Evolutionary conservation across 2,329 filamentous ascomycete genomes (phyloP).

Genomic region (Sclerotinia spermophila): DNA sequence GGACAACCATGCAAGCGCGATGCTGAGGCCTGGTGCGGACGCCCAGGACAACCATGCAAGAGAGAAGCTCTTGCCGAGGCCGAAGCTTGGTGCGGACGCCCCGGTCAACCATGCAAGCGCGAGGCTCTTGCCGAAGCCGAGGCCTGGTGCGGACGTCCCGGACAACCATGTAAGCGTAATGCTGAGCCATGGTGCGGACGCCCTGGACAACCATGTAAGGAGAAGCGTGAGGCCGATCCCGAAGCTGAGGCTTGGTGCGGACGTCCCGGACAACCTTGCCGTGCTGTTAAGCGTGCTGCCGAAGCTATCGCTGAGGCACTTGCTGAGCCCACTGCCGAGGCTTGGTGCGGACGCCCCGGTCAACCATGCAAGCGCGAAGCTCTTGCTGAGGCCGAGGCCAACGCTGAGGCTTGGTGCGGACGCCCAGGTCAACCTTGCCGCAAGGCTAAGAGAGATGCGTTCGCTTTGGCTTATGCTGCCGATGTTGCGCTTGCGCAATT

Average conservation of each 20-base stretch:
- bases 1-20: conserved; percentile 22
- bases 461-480: conserved; percentile 23
- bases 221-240: conserved; percentile 19
- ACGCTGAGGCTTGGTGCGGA: conserved; percentile 24
- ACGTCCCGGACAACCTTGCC: conserved; percentile 16
- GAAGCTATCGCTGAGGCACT: conserved; percentile 24
- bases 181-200: conserved; percentile 23
- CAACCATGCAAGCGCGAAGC: conserved; percentile 27
- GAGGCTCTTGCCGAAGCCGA: conserved; percentile 35
- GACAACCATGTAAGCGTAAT: conserved; percentile 25
- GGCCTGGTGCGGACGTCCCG: conserved; percentile 24
- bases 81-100: conserved; percentile 16
- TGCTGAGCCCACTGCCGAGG: conserved; percentile 27
- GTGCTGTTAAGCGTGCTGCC: conserved; percentile 13
- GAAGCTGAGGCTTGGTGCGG: conserved; percentile 21
- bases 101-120: conserved; percentile 15
- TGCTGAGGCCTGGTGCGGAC: conserved; percentile 34
- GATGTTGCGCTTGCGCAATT: conserved; percentile 20
- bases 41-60: conserved; percentile 28
- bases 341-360: conserved; percentile 24
- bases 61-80: conserved; percentile 22
- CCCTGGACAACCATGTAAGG: conserved; percentile 27
- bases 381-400: conserved; percentile 20
- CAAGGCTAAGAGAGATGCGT: conserved; percentile 25
- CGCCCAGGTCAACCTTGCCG: conserved; percentile 24